Conservation (phyloP, 331 rosid species). For the Cucumis variabilis region DNA sequence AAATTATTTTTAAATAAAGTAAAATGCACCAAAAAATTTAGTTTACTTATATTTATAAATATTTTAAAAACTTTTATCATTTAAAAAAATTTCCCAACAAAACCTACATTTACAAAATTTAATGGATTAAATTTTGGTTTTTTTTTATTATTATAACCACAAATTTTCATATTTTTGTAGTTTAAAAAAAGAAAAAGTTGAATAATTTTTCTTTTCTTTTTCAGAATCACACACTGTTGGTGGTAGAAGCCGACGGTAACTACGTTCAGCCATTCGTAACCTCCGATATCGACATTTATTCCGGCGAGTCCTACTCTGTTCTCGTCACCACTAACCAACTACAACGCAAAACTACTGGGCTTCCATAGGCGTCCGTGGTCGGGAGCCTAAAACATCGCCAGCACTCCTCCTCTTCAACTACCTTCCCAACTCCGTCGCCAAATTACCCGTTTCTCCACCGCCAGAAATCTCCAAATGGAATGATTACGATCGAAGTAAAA, state of each 20-base stretch:
- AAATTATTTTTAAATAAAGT: too few relatives aligned
- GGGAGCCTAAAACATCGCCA: slow-evolving; percentile 61
- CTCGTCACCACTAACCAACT: slow-evolving; percentile 68
- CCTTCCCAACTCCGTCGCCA: slow-evolving; percentile 51
- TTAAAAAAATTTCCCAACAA: too few relatives aligned
- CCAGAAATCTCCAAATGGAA: slow-evolving; percentile 72
- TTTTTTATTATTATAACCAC: too few relatives aligned
- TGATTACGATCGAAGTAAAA: slow-evolving; percentile 62
- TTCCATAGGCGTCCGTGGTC: slow-evolving; percentile 65
- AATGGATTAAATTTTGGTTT: too few relatives aligned
- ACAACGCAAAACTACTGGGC: slow-evolving; percentile 79
- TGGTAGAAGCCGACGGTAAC: slow-evolving; percentile 92
- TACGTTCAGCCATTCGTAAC: slow-evolving; percentile 64
- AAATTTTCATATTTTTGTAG: too few relatives aligned
- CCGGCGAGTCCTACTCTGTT: slow-evolving; percentile 86
- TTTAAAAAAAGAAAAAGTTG: too few relatives aligned
- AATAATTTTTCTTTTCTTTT: background rate
- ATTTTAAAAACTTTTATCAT: too few relatives aligned
- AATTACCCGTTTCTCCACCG: slow-evolving; percentile 70
- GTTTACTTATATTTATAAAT: too few relatives aligned
- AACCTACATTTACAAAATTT: too few relatives aligned
- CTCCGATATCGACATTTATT: slow-evolving; percentile 74
- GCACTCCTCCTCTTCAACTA: slow-evolving; percentile 71
- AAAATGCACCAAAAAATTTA: too few relatives aligned
- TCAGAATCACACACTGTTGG: slow-evolving; percentile 72